Conservation (phyloP, 805 yeast species). For the Peterozyma xylosa region DNA sequence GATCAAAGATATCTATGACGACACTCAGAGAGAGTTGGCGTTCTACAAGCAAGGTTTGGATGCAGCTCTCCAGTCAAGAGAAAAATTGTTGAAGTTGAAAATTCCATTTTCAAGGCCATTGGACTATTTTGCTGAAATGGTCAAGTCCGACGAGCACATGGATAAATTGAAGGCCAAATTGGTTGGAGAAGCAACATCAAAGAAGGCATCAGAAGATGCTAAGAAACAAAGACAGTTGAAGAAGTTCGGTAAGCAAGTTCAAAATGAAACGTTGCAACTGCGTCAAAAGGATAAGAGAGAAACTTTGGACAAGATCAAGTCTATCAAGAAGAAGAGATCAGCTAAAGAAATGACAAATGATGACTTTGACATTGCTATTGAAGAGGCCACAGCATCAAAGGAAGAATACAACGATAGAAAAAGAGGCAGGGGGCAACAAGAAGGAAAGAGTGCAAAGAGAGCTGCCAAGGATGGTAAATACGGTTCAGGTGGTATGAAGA, state of each 20-base stretch:
- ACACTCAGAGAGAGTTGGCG: constrained; percentile 90
- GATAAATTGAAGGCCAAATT: constrained; percentile 80
- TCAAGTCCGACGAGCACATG: constrained; percentile 97
- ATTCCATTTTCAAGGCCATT: constrained; percentile 88
- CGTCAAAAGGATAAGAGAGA: constrained; percentile 92
- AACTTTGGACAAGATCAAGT: constrained; percentile 81
- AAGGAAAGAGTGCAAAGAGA: constrained; percentile 55
- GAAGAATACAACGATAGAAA: constrained; percentile 31
- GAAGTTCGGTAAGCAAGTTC: constrained; percentile 97
- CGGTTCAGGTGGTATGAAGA: constrained; percentile 74
- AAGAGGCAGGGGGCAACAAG: constrained; percentile 21
- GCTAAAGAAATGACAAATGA: constrained; percentile 63
- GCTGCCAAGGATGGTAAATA: constrained; percentile 65
- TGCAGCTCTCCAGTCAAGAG: constrained; percentile 70
- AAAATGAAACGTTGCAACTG: constrained; percentile 85
- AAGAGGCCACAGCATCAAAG: constrained; percentile 70
- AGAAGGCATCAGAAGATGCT: constrained; percentile 89
- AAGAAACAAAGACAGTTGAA: constrained; percentile 89
- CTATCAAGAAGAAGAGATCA: constrained; percentile 84
- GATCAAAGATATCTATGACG: constrained; percentile 87
- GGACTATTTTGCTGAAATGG: constrained; percentile 98
- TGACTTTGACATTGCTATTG: constrained; percentile 86
- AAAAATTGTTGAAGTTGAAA: constrained; percentile 55
- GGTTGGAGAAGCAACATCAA: constrained; percentile 65
- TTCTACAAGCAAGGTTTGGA: constrained; percentile 91